Evolutionary conservation across 345 rosid species (phyloP), one percentile per base, ranked within the genome.

Genomic region (Theobroma cacao): DNA sequence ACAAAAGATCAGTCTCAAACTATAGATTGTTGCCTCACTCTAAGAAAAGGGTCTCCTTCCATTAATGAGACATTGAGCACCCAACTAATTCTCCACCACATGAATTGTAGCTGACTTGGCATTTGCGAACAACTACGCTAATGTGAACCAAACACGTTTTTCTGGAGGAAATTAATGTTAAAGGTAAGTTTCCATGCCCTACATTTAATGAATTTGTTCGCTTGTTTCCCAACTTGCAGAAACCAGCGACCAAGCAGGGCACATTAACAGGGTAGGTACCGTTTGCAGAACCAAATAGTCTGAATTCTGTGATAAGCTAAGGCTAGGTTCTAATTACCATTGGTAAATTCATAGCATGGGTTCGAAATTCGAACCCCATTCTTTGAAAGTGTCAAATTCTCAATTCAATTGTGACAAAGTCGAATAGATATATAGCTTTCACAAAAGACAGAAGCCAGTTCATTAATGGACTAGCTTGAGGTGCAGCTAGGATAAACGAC

Each of bases 1-100:
- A 28, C 33, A 45, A 69, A 24, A 28, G 7, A 64, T 20, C 20
- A 15, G 10, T 28, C 63, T 24, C 33, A 3, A 11, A 10, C 2
- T 58, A 58, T 56, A 58, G 74, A 69, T 47, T 69, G 58, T 47
- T 47, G 74, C 58, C 74, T 47, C 40, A 47, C 24, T 69, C 74
- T 28, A 28, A 0, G 20, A 20, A 64, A 22, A 12, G 9, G 31
- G 47, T 28, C 13, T 14, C 24, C n/a, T 47, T 47, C 28, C 74
- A 69, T 69, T 47, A 69, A 69, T 45, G 38, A 28, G 24, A 47
- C 40, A 22, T 45, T 26, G 34, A 41, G 45, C 10, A 41, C 45
- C 10, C 45, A 41, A 41, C 45, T 41, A 41, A 41, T 41, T 68
- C n/a, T 67, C 52, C 11, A 28, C 63, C 73, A 26, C 73, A 45